phyloP scores from a whole-genome alignment of 768 basidiomycete genomes.

The Suillus clintonianus region DNA sequence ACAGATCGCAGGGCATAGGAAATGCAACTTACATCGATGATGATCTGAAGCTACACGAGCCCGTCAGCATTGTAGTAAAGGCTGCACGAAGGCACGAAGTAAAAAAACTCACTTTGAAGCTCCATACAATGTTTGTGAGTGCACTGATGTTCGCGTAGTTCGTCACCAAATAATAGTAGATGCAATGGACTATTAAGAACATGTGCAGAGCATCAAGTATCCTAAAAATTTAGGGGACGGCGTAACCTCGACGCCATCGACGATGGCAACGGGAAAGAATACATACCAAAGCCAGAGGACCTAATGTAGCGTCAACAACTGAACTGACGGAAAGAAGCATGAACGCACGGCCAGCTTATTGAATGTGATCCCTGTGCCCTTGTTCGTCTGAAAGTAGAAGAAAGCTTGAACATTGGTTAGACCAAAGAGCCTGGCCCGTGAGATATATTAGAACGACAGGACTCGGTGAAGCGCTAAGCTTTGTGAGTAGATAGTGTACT shows the following conservation, averaged over 20 bases:
- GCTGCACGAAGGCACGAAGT: background rate
- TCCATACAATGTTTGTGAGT: too few species aligned
- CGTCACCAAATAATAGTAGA: constrained; percentile 1
- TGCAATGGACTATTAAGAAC: background rate
- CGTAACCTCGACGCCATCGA: background rate
- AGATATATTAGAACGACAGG: background rate
- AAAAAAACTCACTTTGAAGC: constrained; percentile 1
- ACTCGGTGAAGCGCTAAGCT: too few species aligned
- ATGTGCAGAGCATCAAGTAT: background rate
- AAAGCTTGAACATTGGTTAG: constrained; percentile 1
- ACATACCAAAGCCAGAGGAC: background rate
- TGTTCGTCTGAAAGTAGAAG: background rate
- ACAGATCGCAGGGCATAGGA: background rate
- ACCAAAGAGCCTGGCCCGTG: background rate
- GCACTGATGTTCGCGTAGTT: too few species aligned
- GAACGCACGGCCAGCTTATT: background rate
- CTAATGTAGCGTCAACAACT: background rate
- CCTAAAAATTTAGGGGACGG: background rate
- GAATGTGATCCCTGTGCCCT: background rate
- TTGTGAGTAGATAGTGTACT: background rate
- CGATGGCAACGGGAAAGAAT: background rate
- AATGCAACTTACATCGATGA: background rate
- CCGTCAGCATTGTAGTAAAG: background rate
- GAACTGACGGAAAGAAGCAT: background rate
- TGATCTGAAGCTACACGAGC: background rate